Percentiles rank a stretch among this genome's conserved stretches.
These are phyloP conservation scores for Dianthus caryophyllus DNA, from an alignment of 148 eudicot genomes.

Conservation along the genomic window DNA sequence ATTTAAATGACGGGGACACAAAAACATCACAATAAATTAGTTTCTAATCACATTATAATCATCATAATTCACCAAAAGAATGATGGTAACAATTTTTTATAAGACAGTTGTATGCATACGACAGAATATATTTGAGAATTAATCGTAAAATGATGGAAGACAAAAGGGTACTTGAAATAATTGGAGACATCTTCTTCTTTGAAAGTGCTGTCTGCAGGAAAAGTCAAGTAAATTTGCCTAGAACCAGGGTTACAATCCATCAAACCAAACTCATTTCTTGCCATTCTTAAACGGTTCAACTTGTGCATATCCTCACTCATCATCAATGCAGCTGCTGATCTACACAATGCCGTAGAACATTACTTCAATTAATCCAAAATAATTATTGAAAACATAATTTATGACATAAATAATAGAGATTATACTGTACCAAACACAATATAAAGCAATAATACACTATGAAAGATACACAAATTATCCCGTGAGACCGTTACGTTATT, in stretches of 20 bases:
- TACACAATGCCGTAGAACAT: conserved; percentile 34
- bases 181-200: conserved; percentile 87
- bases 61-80: no score
- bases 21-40: no score
- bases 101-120: no score
- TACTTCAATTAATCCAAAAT: conserved; percentile 12
- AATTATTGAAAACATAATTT: background rate
- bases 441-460: background rate
- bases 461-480: background rate
- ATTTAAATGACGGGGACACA: no score
- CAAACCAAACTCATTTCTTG: conserved; percentile 56
- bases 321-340: conserved; percentile 75
- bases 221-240: conserved; percentile 85
- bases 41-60: no score
- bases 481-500: no score
- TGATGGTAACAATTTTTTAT: no score
- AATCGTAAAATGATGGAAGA: background rate
- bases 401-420: no score
- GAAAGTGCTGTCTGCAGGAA: conserved; percentile 92
- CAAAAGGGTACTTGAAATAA: conserved; percentile 60
- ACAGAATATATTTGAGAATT: no score
- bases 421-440: background rate
- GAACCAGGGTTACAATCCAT: conserved; percentile 45
- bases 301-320: conserved; percentile 67
- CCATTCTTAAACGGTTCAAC: conserved; percentile 42